Evolutionary conservation across 176 grass and related monocot species (phyloP).

Genomic region (Puccinellia tenuiflora): DNA sequence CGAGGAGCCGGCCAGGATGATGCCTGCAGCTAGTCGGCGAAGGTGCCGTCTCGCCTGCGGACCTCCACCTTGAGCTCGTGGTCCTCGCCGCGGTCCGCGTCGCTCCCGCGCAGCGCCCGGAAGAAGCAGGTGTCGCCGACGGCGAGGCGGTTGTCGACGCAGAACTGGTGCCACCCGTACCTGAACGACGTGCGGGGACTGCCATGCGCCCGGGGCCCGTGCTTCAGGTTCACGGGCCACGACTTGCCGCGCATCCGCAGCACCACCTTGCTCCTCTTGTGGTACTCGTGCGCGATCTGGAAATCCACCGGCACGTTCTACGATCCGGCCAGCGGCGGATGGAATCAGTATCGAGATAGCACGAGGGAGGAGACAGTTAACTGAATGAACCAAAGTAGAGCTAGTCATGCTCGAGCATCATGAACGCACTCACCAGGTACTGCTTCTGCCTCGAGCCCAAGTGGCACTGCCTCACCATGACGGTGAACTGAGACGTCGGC

Average conservation of each 20-base stretch:
- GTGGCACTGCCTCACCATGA: conserved; percentile 28
- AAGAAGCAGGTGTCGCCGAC: conserved; percentile 45
- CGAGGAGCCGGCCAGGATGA: too few species aligned
- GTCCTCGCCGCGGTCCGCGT: conserved; percentile 19
- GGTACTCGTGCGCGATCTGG: conserved; percentile 40
- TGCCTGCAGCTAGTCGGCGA: not conserved
- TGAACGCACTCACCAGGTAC: conserved; percentile 42
- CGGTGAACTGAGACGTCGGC: conserved; percentile 22
- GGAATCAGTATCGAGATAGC: not conserved
- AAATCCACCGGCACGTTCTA: conserved; percentile 45
- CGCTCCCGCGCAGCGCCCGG: conserved; percentile 14
- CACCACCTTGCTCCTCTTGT: not conserved
- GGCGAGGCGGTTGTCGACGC: conserved; percentile 36
- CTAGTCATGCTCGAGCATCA: not conserved
- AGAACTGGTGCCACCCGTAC: conserved; percentile 45
- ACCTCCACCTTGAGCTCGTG: conserved; percentile 45
- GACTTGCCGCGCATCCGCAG: conserved; percentile 19
- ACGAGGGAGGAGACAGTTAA: not conserved
- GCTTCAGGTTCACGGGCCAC: conserved; percentile 38
- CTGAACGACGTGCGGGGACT: conserved; percentile 5
- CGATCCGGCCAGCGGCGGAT: not conserved
- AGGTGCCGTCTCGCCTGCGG: conserved; percentile 22
- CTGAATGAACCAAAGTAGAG: not conserved
- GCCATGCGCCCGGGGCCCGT: not conserved
- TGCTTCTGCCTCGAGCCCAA: conserved; percentile 19